Conservation (phyloP, 441 rosid genomes). For the Rhodomyrtus psidioides region DNA sequence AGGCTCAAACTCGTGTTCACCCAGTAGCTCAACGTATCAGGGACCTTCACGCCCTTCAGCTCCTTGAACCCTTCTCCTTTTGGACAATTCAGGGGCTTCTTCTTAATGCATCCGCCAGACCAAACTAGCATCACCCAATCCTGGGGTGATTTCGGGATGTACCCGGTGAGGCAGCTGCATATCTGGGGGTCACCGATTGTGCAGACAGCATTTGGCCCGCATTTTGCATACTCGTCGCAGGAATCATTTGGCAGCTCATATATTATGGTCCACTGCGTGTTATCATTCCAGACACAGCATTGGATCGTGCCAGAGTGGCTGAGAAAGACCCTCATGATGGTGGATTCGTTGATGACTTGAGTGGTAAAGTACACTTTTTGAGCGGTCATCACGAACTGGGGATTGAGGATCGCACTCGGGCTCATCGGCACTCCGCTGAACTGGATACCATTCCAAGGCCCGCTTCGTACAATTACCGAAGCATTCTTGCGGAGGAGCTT, state of each 20-base stretch:
- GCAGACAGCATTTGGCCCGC: neutral
- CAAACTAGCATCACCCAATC: neutral
- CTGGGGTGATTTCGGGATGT: neutral
- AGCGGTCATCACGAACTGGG: neutral
- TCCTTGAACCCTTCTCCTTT: neutral
- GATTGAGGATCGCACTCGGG: neutral
- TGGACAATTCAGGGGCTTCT: neutral
- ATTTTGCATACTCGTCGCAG: neutral
- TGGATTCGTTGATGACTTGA: neutral
- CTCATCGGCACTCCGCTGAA: neutral
- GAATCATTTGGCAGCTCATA: neutral
- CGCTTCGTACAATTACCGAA: neutral
- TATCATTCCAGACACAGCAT: neutral
- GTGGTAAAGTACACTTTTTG: neutral
- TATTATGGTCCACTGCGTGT: neutral
- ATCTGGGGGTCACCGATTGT: too few species aligned
- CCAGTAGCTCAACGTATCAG: neutral
- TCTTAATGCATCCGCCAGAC: neutral
- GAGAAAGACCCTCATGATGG: neutral
- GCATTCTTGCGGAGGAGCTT: neutral
- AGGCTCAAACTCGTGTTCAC: neutral
- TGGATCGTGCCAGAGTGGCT: neutral
- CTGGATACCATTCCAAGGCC: conserved; percentile 19
- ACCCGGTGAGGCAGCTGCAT: neutral
- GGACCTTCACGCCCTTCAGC: neutral